Conservation (phyloP, 2,329 filamentous ascomycete species). For the Pleurostoma richardsiae region DNA sequence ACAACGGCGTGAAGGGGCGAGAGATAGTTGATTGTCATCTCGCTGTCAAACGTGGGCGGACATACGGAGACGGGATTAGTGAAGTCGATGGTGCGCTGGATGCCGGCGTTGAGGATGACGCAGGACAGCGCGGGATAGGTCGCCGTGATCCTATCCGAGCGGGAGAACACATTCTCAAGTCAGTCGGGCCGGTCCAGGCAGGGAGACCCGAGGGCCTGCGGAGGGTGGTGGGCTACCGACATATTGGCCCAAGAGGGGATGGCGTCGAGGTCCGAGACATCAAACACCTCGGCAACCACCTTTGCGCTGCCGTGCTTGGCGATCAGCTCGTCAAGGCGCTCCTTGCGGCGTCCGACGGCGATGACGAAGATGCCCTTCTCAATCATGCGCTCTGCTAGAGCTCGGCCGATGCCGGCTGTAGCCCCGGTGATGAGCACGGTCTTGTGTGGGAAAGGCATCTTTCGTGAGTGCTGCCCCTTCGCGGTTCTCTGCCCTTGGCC, state of each 20-base stretch:
- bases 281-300: conserved; percentile 33
- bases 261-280: conserved; percentile 36
- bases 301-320: conserved; percentile 33
- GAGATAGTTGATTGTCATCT: conserved; percentile 43
- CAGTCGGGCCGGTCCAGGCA: neutral
- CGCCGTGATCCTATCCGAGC: conserved; percentile 20
- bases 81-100: conserved; percentile 45
- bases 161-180: neutral
- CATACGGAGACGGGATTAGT: conserved; percentile 27
- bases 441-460: conserved; percentile 50
- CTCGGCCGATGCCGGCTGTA: conserved; percentile 47
- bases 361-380: conserved; percentile 45
- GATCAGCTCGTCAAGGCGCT: conserved; percentile 43
- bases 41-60: conserved; percentile 29
- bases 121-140: conserved; percentile 46
- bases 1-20: conserved; percentile 37
- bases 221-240: conserved; percentile 16
- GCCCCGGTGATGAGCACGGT: conserved; percentile 50
- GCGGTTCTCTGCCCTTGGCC: too few species aligned
- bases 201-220: neutral
- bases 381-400: conserved; percentile 35
- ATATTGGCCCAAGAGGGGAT: conserved; percentile 35
- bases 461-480: too few species aligned
- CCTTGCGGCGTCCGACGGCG: conserved; percentile 48
- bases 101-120: conserved; percentile 52